Percentiles rank a stretch among this genome's conserved stretches.
Evolutionary conservation across 169 alveolate genomes (phyloP).

Genomic region (Toxoplasma gondii): DNA sequence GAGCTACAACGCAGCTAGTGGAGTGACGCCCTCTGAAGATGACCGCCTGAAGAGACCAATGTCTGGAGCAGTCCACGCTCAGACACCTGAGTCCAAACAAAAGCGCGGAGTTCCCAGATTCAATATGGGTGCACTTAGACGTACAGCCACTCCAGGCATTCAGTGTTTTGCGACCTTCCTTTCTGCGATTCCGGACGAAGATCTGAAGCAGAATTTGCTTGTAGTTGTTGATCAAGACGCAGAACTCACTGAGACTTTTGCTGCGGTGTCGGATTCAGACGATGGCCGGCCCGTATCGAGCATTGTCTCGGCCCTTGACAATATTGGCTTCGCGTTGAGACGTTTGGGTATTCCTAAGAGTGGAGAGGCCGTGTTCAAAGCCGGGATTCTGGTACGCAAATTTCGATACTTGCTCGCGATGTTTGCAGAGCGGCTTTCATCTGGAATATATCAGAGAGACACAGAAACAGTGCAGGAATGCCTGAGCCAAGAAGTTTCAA

Average conservation of each 20-base stretch:
- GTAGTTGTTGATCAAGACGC: background rate
- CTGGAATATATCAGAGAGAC: background rate
- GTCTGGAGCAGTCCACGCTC: too few species aligned
- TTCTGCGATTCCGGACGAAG: background rate
- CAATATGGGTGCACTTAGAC: background rate
- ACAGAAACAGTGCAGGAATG: background rate
- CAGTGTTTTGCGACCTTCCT: background rate
- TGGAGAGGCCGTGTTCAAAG: background rate
- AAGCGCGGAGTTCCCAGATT: too few species aligned
- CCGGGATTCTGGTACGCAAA: background rate
- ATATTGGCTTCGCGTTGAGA: background rate
- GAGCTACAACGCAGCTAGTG: too few species aligned
- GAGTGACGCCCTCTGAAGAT: too few species aligned
- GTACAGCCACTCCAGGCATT: background rate
- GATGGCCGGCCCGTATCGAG: constrained; percentile 2
- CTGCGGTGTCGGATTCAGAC: background rate
- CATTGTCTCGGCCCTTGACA: background rate
- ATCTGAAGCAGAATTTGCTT: background rate
- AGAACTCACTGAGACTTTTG: background rate
- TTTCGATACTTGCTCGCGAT: background rate
- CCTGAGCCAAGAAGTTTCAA: background rate
- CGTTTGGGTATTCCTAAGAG: background rate
- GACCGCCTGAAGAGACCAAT: too few species aligned
- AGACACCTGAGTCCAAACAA: too few species aligned
- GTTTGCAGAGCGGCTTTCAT: background rate